Evolutionary conservation across 805 yeast species (phyloP), one percentile per base, ranked within the genome.

Genomic region (Millerago galiae): DNA sequence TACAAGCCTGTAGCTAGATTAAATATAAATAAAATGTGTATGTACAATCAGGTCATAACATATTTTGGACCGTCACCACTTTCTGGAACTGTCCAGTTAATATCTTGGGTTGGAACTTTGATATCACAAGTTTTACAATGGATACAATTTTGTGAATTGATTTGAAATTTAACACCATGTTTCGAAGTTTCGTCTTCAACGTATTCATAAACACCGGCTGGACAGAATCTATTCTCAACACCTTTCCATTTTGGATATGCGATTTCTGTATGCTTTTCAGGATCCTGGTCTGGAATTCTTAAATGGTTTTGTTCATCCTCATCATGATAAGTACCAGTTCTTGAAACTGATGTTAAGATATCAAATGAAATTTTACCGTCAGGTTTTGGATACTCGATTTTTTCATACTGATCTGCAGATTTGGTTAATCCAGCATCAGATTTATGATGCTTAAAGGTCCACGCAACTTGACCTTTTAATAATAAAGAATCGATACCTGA

Each of bases 11-110:
- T 21, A 21, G 7, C 24, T 21, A 21, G 10, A 26, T 26, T 26
- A 26, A 26, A 26, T 26, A 26, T 26, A 26, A 26, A 26, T 26
- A 26, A 26, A 26, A 26, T 26, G 10, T 26, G 10, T 26, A 31
- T 31, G 34, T 31, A 28, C 31, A 28, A 28, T 30, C 41, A 82
- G 7, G 95, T 82, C 81, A 87, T 77, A 61, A 82, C 81, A 62
- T 93, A 93, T 63, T 93, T 93, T 44, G 99, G 99, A 12, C 99
- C 99, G 62, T 85, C 99, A 26, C 98, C 97, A 47, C 99, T 98
- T 68, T 93, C 98, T 8, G 99, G 99, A n/a, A 88, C 96, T 11
- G 81, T 77, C 99, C 99, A 93, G 59, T 77, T 74, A 48, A 93
- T 93, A 59, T 90, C 96, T 65, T 91, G 96, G 1, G 87, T 73